A percentile compares a stretch with the other conserved stretches of the same genome.
phyloP scores from a whole-genome alignment of 1,284 basidiomycete species.

The Abortiporus biennis region DNA sequence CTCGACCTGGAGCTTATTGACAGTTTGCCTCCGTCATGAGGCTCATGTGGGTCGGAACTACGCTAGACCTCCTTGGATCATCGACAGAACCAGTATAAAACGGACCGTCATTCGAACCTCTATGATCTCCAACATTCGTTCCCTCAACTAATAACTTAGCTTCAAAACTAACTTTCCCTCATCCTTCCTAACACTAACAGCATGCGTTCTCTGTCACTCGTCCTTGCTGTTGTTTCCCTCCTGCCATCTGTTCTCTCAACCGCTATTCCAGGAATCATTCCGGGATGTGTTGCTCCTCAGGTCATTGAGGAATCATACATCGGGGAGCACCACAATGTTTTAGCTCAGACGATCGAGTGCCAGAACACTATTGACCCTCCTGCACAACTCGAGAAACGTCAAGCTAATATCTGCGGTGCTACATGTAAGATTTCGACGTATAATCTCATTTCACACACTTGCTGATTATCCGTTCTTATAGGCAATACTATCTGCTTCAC shows the following conservation, averaged over 20 bases:
- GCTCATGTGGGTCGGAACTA: too few relatives aligned
- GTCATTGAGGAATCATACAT: background rate
- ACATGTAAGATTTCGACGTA: constrained; percentile 23
- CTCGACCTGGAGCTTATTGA: too few relatives aligned
- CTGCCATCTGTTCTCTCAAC: background rate
- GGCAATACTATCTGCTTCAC: constrained; percentile 37
- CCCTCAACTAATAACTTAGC: too few relatives aligned
- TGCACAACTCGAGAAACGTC: background rate
- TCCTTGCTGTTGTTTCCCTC: background rate
- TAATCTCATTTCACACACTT: background rate
- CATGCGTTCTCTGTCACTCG: background rate
- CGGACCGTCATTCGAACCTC: too few relatives aligned
- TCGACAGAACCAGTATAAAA: too few relatives aligned
- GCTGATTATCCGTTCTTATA: constrained; percentile 11
- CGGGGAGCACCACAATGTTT: constrained; percentile 2
- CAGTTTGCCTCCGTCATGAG: too few relatives aligned
- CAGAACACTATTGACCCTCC: background rate
- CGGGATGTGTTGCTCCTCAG: constrained; percentile 2
- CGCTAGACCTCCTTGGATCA: too few relatives aligned
- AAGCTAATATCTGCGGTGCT: constrained; percentile 34
- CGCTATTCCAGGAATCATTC: background rate
- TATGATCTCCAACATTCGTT: too few relatives aligned
- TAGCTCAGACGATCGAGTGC: constrained; percentile 1
- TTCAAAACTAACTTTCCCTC: too few relatives aligned
- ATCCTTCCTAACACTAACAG: too few relatives aligned